Evolutionary conservation across 345 rosid genomes (phyloP).

Genomic region (Euphorbia peplus): DNA sequence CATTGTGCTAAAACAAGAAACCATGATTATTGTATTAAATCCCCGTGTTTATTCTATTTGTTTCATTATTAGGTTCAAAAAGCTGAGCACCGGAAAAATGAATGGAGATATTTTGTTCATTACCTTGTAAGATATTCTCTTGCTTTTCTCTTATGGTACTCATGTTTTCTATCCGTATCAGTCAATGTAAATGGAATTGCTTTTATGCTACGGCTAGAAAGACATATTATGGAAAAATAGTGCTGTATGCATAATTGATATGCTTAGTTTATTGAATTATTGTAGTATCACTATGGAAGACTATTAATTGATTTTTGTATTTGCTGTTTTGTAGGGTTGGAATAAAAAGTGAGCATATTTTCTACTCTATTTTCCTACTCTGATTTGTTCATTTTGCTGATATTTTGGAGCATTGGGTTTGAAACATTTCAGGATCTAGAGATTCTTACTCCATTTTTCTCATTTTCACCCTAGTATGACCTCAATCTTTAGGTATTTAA

Average conservation of each 20-base stretch:
- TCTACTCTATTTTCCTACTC: conserved; percentile 10
- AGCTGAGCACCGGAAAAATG: conserved; percentile 84
- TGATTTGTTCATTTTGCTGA: conserved; percentile 5
- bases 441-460: conserved; percentile 12
- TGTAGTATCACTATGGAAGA: conserved; percentile 11
- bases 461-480: neutral
- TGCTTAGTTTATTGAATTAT: conserved; percentile 3
- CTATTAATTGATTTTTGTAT: conserved; percentile 25
- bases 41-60: neutral
- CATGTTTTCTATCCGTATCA: neutral
- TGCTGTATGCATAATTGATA: conserved; percentile 13
- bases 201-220: neutral
- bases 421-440: neutral
- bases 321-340: conserved; percentile 83
- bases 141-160: neutral
- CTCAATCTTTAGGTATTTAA: neutral
- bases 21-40: neutral
- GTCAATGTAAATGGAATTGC: neutral
- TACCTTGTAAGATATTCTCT: conserved; percentile 65
- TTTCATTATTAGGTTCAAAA: conserved; percentile 63
- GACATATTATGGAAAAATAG: neutral
- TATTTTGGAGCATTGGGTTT: conserved; percentile 20
- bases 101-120: conserved; percentile 92
- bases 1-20: neutral
- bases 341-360: conserved; percentile 81